Percentiles rank a stretch among this genome's conserved stretches.
Conservation (phyloP, 2,329 filamentous ascomycete species). For the Cytospora mali region DNA sequence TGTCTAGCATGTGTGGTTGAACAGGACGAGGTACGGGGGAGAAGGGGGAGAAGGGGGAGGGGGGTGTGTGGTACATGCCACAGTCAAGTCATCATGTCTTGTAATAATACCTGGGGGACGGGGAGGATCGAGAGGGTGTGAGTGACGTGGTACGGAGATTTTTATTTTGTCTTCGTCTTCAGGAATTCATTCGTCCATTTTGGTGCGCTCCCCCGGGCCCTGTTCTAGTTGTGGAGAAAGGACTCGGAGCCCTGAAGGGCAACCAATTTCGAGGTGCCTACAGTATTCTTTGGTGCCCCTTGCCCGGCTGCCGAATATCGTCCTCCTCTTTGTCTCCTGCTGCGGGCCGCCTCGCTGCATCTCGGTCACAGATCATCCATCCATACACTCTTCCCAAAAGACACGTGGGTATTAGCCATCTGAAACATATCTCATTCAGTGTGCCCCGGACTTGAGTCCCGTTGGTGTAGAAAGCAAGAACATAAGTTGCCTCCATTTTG, state of each 20-base stretch:
- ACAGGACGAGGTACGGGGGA: not conserved
- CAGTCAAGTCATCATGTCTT: constrained; percentile 8
- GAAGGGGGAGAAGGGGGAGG: not conserved
- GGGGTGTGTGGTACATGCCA: not conserved
- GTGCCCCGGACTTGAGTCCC: constrained; percentile 26
- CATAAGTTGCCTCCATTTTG: constrained; percentile 14
- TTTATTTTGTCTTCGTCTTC: constrained; percentile 4
- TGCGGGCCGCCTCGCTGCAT: constrained; percentile 15
- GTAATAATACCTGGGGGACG: not conserved
- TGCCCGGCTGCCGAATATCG: not conserved
- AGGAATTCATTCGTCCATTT: constrained; percentile 11
- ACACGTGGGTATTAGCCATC: constrained; percentile 7
- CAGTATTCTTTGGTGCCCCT: not conserved
- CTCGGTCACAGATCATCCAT: constrained; percentile 7
- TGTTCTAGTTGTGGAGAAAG: not conserved
- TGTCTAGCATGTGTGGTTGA: constrained; percentile 25
- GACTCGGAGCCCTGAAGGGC: too few species aligned
- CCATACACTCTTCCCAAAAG: constrained; percentile 5
- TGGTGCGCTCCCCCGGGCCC: not conserved
- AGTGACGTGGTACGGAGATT: constrained; percentile 23
- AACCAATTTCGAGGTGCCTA: not conserved
- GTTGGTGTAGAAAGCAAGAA: constrained; percentile 21
- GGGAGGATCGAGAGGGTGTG: constrained; percentile 4
- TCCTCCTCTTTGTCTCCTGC: not conserved
- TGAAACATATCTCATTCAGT: constrained; percentile 8